Conservation (phyloP, 2,329 filamentous ascomycete genomes). For the Penicillium carneum region DNA sequence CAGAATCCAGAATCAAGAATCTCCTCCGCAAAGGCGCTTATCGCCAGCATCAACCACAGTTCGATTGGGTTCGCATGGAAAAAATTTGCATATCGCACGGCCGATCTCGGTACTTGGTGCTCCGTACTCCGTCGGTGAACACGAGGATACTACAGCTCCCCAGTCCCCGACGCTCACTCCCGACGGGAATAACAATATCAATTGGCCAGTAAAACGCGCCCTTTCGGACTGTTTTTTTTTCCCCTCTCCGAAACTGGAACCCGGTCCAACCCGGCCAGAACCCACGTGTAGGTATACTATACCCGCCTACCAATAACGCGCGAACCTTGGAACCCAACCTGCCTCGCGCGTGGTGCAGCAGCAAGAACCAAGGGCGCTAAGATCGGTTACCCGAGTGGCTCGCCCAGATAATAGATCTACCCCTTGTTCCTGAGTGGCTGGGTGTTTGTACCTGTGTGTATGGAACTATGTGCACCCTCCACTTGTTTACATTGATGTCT, state of each 20-base stretch:
- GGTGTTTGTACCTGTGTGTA: no score
- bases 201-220: not conserved
- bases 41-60: not conserved
- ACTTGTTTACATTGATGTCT: not conserved
- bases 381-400: slow-evolving; percentile 25
- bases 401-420: slow-evolving; percentile 25
- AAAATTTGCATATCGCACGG: not conserved
- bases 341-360: slow-evolving; percentile 4
- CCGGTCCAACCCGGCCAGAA: no score
- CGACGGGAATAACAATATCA: not conserved
- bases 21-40: not conserved
- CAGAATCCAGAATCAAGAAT: not conserved
- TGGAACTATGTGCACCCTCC: not conserved
- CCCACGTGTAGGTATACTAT: not conserved
- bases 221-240: not conserved
- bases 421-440: slow-evolving; percentile 15
- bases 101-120: not conserved
- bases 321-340: not conserved
- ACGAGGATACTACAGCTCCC: not conserved
- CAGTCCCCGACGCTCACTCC: not conserved
- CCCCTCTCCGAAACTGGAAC: no score
- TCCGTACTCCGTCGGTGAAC: not conserved
- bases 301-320: not conserved
- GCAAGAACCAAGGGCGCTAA: slow-evolving; percentile 21
- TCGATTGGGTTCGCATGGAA: not conserved